Conservation (phyloP, 164 flowering plant genomes). For the Macadamia tetraphylla region DNA sequence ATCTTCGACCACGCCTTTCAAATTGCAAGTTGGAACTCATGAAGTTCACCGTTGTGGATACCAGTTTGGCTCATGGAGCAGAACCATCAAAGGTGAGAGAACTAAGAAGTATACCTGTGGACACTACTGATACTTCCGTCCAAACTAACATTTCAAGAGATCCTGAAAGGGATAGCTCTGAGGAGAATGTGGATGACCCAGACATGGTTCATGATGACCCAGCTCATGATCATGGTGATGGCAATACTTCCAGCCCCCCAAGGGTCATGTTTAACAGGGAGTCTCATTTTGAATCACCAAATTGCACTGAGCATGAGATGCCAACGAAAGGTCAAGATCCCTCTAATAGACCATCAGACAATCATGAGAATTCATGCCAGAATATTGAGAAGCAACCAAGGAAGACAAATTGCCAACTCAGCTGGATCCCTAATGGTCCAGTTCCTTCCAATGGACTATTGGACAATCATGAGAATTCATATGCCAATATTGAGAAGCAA, state of each 20-base stretch:
- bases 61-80: constrained; percentile 43
- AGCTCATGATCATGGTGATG: constrained; percentile 4
- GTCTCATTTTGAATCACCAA: neutral
- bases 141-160: constrained; percentile 18
- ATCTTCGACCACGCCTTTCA: constrained; percentile 50
- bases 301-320: constrained; percentile 7
- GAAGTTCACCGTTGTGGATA: constrained; percentile 67
- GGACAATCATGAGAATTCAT: constrained; percentile 12
- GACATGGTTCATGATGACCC: constrained; percentile 16
- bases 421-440: neutral
- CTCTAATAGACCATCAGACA: constrained; percentile 1
- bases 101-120: constrained; percentile 46
- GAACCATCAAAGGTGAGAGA: constrained; percentile 32
- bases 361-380: constrained; percentile 8
- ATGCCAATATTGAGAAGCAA: constrained; percentile 12
- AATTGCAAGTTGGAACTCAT: constrained; percentile 13
- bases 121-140: constrained; percentile 11
- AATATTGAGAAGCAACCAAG: constrained; percentile 16
- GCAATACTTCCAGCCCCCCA: constrained; percentile 4
- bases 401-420: constrained; percentile 5
- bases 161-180: constrained; percentile 24
- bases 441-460: constrained; percentile 4
- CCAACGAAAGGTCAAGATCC: constrained; percentile 9
- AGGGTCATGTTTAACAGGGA: constrained; percentile 2
- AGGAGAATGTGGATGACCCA: constrained; percentile 22